phyloP scores from a whole-genome alignment of 2,329 filamentous ascomycete species.

The Pezicula rhizophila region DNA sequence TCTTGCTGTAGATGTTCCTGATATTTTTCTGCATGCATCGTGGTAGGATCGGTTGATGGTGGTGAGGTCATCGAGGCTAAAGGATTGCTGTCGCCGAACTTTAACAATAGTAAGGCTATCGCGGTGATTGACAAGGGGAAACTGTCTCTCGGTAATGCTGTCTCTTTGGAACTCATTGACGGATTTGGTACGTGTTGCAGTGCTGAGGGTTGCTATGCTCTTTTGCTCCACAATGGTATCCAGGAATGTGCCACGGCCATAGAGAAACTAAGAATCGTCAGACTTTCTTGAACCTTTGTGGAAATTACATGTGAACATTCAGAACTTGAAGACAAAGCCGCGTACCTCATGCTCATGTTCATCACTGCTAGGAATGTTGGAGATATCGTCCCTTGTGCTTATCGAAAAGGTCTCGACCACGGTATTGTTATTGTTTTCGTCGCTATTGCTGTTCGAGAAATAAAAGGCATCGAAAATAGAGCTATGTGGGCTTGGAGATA shows the following conservation, averaged over 20 bases:
- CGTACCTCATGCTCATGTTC: slow-evolving; percentile 1
- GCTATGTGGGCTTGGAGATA: slow-evolving; percentile 1
- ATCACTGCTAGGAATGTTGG: slow-evolving; percentile 3
- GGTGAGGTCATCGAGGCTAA: slow-evolving; percentile 28
- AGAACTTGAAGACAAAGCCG: slow-evolving; percentile 15
- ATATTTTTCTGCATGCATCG: slow-evolving; percentile 20
- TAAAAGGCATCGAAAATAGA: slow-evolving; percentile 2
- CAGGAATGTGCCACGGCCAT: slow-evolving; percentile 34
- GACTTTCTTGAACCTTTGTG: slow-evolving; percentile 4
- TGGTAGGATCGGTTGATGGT: slow-evolving; percentile 26
- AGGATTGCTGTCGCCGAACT: slow-evolving; percentile 26
- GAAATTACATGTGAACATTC: slow-evolving; percentile 13
- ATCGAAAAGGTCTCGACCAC: slow-evolving; percentile 9
- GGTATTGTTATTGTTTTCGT: neutral
- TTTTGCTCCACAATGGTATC: slow-evolving; percentile 36
- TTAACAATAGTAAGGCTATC: slow-evolving; percentile 23
- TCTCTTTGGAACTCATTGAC: slow-evolving; percentile 18
- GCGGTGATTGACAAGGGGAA: slow-evolving; percentile 19
- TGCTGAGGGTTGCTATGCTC: slow-evolving; percentile 30
- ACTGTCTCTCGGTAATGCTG: too few species aligned
- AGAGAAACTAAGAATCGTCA: slow-evolving; percentile 26
- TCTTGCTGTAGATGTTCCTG: slow-evolving; percentile 5
- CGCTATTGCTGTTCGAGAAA: neutral
- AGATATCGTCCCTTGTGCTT: slow-evolving; percentile 15
- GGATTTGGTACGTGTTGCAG: slow-evolving; percentile 19